Evolutionary conservation across 1,139 yeast species (phyloP).

Genomic region (Candida sanyaensis): DNA sequence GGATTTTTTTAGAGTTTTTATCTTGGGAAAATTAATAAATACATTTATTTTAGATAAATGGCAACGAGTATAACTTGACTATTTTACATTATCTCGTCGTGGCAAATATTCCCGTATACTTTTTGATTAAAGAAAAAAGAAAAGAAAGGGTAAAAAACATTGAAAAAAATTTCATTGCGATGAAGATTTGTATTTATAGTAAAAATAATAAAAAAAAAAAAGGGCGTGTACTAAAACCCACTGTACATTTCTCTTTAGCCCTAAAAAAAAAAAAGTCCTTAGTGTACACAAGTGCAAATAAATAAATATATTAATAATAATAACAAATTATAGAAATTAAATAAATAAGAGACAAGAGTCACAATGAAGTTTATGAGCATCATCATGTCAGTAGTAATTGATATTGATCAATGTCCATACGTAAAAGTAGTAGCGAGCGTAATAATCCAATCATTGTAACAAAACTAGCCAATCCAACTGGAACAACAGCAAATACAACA

Average conservation of each 20-base stretch:
- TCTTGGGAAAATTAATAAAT: constrained; percentile 49
- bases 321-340: neutral
- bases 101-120: constrained; percentile 67
- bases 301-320: constrained; percentile 2
- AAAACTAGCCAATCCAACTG: constrained; percentile 93
- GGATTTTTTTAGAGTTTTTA: constrained; percentile 34
- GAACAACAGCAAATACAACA: constrained; percentile 95
- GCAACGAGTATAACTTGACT: constrained; percentile 69
- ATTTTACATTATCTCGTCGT: constrained; percentile 63
- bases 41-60: constrained; percentile 36
- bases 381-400: constrained; percentile 13
- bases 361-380: no score
- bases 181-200: constrained; percentile 5
- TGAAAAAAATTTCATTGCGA: constrained; percentile 6
- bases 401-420: constrained; percentile 65
- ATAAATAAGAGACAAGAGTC: neutral
- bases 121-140: constrained; percentile 52
- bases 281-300: neutral
- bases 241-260: no score
- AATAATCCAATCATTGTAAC: constrained; percentile 85
- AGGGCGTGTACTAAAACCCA: neutral
- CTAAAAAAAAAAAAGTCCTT: neutral
- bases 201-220: neutral
- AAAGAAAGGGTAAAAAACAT: constrained; percentile 10
- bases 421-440: constrained; percentile 69